Base-by-base conservation (phyloP, 192 early-diverging fungal species). In the Backusella tuberculispora region DNA sequence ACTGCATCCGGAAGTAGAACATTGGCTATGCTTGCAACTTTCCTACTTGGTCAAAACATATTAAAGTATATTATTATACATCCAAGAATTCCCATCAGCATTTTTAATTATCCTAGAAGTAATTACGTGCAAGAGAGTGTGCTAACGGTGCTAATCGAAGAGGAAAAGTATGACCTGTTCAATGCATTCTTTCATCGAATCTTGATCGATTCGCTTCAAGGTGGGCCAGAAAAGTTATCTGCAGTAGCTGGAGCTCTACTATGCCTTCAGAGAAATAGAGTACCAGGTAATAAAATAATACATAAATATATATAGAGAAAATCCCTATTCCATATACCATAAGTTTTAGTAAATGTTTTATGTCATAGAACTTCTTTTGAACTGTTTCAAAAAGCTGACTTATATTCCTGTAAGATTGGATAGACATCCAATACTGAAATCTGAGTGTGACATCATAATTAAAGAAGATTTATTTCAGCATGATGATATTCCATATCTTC, bases 1-100 rank as follows among this genome's bases (percentile, higher is more conserved):
- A 68, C 66, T 12, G 5, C 45, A 21, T 15, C 66, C n/a, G 66
- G 66, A 42, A 68, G 66, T 26, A 21, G 9, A 43, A 45, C 66
- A 19, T 4, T 68, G 3, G 43, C 66, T 24, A 46, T 68, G 40
- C 42, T 68, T 3, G 66, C 66, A 9, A 45, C 66, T 4, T 68
- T 68, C 6, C 3, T 0, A 0, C 0, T 13, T 46, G 66, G 66
- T 4, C 37, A 19, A 46, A 6, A 8, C 0, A 2, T 50, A 50
- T 7, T 68, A 8, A 45, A 44, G 6, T 6, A 64, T 64, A 45
- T 68, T 15, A 42, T 45, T 19, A 45, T 10, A 21, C 14, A 1
- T 9, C 19, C n/a, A 8, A 4, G 6, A 21, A 46, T 68, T 68
- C 66, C 66, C 3, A 26, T 68, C 8, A 68, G 42, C 2, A 46